Base-by-base conservation (phyloP, 305 asterid species). In the Fraxinus angustifolia region DNA sequence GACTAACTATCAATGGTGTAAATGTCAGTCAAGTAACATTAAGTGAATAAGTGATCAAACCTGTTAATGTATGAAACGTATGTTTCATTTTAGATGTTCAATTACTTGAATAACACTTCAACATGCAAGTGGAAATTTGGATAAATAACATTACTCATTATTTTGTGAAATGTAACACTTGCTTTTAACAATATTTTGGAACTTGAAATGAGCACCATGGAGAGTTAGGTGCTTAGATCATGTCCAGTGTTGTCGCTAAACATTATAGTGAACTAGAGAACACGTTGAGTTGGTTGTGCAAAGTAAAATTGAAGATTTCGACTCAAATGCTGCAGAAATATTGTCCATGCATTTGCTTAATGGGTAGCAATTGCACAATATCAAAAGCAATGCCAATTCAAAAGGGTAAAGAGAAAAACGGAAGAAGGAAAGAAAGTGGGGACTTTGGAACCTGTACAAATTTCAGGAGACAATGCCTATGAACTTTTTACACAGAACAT, bases 341-440 rank as follows among this genome's bases (percentile, higher is more conserved):
- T 40, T 40, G 48, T 40, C 33, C 72, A 62, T 62, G 33, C 33
- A 62, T 21, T 62, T 60, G 4, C 70, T 3, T 21, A 26, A 23
- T 23, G 72, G 33, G 72, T 23, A 12, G 23, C 14, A 50, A 35
- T 56, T 58, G 75, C 83, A 80, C 75, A 56, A 80, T 28, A 23
- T 56, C 23, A 58, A 80, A 74, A 73, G 73, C 12, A 72, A 36
- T 35, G 38, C 16, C 36, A 8, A 19, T 48, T 28, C 2, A 30
- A 71, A 33, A 40, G 12, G 73, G 12, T 12, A 38, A 14, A 58
- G 28, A 58, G 30, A 17, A 14, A 11, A 26, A 5, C 34, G 26
- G 8, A 26, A 28, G 65, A 33, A 67, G 17, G 16, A 62, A 6
- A 62, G n/a, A 62, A 10, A 79, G 67, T 14, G 6, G 72, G 4